Conservation (phyloP, 768 basidiomycete species). For the Trametes sanguinea region DNA sequence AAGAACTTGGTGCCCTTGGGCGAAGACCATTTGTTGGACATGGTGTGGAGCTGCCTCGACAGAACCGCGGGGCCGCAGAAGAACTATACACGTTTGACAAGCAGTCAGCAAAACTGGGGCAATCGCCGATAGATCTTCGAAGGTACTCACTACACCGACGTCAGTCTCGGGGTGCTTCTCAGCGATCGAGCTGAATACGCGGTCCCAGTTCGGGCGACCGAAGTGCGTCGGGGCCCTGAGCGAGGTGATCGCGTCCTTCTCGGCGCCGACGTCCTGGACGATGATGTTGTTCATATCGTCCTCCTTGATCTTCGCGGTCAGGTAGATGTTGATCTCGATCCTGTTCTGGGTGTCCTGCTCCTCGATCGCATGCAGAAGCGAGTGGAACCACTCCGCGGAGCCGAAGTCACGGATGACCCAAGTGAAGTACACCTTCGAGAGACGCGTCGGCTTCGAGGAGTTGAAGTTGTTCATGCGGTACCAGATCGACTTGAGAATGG, state of each 20-base stretch:
- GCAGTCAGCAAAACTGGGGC: background rate
- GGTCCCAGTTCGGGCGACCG: conserved; percentile 86
- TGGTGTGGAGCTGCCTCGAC: conserved; percentile 69
- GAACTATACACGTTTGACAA: conserved; percentile 43
- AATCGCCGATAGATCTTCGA: too few species aligned
- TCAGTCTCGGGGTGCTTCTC: conserved; percentile 89
- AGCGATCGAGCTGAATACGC: conserved; percentile 68
- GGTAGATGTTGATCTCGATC: conserved; percentile 94
- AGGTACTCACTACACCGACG: conserved; percentile 72
- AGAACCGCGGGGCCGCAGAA: conserved; percentile 84
- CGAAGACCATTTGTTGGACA: conserved; percentile 84
- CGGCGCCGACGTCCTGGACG: conserved; percentile 90
- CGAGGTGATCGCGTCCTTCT: conserved; percentile 88
- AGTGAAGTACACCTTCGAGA: conserved; percentile 91
- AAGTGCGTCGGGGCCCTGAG: conserved; percentile 92
- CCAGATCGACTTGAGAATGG: conserved; percentile 90
- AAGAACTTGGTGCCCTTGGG: conserved; percentile 82
- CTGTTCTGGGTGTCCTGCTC: conserved; percentile 84
- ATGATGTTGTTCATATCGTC: conserved; percentile 95
- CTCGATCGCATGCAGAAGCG: conserved; percentile 88
- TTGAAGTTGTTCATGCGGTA: conserved; percentile 93
- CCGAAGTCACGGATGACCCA: conserved; percentile 96
- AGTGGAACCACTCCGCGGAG: conserved; percentile 92
- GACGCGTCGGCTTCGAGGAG: conserved; percentile 69
- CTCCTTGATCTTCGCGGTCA: conserved; percentile 88